A percentile compares a stretch with the other conserved stretches of the same genome.
Evolutionary conservation across 129 eudicot genomes (phyloP).

Genomic region (Artemisia argyi): DNA sequence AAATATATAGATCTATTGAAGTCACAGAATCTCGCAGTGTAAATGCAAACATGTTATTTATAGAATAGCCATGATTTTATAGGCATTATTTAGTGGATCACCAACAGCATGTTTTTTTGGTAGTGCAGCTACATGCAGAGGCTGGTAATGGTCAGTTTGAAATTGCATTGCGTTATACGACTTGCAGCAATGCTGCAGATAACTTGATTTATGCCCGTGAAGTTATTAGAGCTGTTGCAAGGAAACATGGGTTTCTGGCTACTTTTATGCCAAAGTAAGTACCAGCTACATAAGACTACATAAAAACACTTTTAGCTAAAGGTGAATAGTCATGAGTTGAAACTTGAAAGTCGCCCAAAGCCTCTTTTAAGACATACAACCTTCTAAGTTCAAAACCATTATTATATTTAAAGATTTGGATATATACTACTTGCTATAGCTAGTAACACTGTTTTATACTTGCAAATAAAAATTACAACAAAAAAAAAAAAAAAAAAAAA

Average conservation of each 20-base stretch:
- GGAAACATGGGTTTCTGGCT: slow-evolving; percentile 88
- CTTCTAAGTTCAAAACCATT: too few relatives aligned
- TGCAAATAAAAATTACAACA: too few relatives aligned
- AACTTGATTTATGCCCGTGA: slow-evolving; percentile 82
- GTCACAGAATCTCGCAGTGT: not conserved
- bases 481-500: too few relatives aligned
- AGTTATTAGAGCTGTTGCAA: slow-evolving; percentile 77
- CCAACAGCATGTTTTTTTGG: slow-evolving; percentile 5
- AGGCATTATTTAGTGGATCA: not conserved
- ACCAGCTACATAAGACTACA: too few relatives aligned
- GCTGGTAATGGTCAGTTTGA: slow-evolving; percentile 94
- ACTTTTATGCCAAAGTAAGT: slow-evolving; percentile 96
- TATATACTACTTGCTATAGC: too few relatives aligned
- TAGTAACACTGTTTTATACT: too few relatives aligned
- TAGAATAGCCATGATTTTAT: not conserved
- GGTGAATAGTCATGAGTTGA: too few relatives aligned
- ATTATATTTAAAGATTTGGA: too few relatives aligned
- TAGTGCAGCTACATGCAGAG: slow-evolving; percentile 82
- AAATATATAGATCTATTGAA: slow-evolving; percentile 1
- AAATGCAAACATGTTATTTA: not conserved
- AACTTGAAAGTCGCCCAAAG: too few relatives aligned
- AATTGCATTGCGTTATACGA: slow-evolving; percentile 67
- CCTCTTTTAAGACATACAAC: too few relatives aligned
- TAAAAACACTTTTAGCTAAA: too few relatives aligned
- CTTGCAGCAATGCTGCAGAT: slow-evolving; percentile 75